These are phyloP conservation scores for Amanita jacksonii DNA, from an alignment of 768 basidiomycete species.

Conservation along the genomic window DNA sequence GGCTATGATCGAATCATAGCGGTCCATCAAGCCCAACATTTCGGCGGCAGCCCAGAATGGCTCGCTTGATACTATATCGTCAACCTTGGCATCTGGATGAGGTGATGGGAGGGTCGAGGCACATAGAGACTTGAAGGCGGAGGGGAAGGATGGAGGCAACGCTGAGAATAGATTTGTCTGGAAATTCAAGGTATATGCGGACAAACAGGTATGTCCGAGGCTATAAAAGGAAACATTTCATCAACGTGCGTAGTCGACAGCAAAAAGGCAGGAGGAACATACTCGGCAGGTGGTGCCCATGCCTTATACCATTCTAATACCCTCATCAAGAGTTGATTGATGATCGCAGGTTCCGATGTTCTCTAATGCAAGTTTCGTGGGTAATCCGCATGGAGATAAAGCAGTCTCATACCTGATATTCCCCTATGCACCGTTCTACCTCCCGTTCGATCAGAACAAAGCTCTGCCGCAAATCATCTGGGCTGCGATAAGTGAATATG, in stretches of 20 bases:
- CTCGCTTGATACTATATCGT: conserved; percentile 4
- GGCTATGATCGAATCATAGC: conserved; percentile 77
- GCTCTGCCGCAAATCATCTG: conserved; percentile 56
- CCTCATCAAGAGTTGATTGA: conserved; percentile 47
- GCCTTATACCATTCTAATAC: conserved; percentile 64
- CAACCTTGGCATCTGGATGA: conserved; percentile 8
- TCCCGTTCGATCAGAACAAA: conserved; percentile 55
- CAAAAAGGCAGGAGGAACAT: conserved; percentile 18
- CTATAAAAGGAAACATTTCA: conserved; percentile 23
- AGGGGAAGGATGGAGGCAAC: conserved; percentile 58
- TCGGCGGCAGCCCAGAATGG: conserved; percentile 54
- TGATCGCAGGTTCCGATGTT: conserved; percentile 34
- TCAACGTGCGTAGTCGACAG: not conserved
- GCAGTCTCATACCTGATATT: conserved; percentile 46
- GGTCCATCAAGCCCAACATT: conserved; percentile 64
- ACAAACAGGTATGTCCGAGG: conserved; percentile 48
- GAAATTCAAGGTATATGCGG: conserved; percentile 58
- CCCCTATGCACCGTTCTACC: conserved; percentile 43
- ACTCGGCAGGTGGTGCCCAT: conserved; percentile 68
- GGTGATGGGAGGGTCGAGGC: conserved; percentile 42
- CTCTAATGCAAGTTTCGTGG: conserved; percentile 16
- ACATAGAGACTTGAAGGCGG: conserved; percentile 60
- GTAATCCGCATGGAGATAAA: not conserved
- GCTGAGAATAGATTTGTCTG: conserved; percentile 67
- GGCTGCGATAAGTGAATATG: not conserved